Evolutionary conservation across 495 filamentous ascomycete genomes (phyloP), one percentile per base, ranked within the genome.

Genomic region (Parathielavia hyrcaniae): DNA sequence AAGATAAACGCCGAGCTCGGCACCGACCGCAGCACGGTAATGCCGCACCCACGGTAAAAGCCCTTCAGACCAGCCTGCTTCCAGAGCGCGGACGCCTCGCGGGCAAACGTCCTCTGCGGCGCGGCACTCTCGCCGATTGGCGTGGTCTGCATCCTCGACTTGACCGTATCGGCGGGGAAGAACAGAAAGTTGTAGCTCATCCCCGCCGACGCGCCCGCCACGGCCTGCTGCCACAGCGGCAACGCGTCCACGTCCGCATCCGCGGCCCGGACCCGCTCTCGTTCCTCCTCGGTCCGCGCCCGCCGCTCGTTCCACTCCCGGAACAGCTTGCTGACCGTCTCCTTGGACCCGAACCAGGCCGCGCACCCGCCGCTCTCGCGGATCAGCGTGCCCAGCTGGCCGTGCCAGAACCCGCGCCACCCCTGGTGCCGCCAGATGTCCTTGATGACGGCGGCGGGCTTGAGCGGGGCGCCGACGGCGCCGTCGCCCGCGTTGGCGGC

Each of bases 1-100:
- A 98, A 99, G 55, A 99, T 99, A 64, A 97, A 88, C 38, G 92
- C 95, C n/a, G 89, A 95, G 67, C 91, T 95, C 0, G 93, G 93
- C 26, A 90, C 91, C 20, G 89, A 86, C 53, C 93, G 81, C 32
- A 81, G 75, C 43, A 92, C 89, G 10, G 93, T 99, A 55, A 97
- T 95, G 16, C 93, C 93, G 63, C 93, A 99, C 7, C 93, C 93
- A 45, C 91, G 81, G 71, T 97, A 99, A 60, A 99, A 73, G 8
- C 88, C 90, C 62, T 80, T 85, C 22, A 97, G 50, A 1, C 93
- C 95, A 58, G 91, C 85, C 61, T 88, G 80, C 55, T 75, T 78
- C 88, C 90, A 97, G 40, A 99, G 66, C 17, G 81, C 77, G 52
- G 70, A 81, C 0, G 82, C 82, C 47, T 89, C 88, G 13, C 72